phyloP scores from a whole-genome alignment of 73 alveolate species.

The Symbiodinium pilosum region DNA sequence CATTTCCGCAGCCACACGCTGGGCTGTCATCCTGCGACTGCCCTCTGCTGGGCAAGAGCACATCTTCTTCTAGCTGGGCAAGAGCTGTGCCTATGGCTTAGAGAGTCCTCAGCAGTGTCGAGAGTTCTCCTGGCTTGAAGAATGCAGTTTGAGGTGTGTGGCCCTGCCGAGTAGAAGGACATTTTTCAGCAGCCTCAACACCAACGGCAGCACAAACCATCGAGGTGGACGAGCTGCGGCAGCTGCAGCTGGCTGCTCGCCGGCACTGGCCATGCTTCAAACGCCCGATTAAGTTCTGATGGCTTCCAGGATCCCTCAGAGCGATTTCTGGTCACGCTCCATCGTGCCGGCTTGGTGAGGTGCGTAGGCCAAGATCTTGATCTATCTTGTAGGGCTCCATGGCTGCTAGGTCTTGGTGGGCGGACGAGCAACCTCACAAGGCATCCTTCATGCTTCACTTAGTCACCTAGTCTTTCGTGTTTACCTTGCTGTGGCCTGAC shows the following conservation, averaged over 20 bases:
- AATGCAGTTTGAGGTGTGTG: neutral
- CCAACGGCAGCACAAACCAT: neutral
- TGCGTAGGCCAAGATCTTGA: neutral
- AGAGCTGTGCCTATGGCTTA: neutral
- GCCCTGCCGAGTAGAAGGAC: neutral
- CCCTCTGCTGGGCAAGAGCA: conserved; percentile 35
- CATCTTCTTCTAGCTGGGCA: conserved; percentile 35
- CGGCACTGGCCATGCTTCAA: too few relatives aligned
- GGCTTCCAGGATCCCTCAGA: conserved; percentile 24
- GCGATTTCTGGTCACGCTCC: conserved; percentile 18
- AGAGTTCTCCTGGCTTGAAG: neutral
- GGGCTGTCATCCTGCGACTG: neutral
- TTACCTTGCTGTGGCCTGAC: neutral
- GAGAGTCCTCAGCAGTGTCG: neutral
- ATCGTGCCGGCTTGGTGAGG: neutral
- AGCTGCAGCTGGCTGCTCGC: neutral
- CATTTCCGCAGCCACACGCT: neutral
- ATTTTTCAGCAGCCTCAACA: neutral
- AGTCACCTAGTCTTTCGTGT: too few relatives aligned
- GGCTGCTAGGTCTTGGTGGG: neutral
- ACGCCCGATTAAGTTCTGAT: neutral
- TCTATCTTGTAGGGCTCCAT: neutral
- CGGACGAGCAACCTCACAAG: neutral
- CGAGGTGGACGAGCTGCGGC: neutral
- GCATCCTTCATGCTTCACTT: too few relatives aligned